These are phyloP conservation scores for Oehlia diaphana DNA, from an alignment of 192 early-diverging fungal genomes.

Conservation along the genomic window DNA sequence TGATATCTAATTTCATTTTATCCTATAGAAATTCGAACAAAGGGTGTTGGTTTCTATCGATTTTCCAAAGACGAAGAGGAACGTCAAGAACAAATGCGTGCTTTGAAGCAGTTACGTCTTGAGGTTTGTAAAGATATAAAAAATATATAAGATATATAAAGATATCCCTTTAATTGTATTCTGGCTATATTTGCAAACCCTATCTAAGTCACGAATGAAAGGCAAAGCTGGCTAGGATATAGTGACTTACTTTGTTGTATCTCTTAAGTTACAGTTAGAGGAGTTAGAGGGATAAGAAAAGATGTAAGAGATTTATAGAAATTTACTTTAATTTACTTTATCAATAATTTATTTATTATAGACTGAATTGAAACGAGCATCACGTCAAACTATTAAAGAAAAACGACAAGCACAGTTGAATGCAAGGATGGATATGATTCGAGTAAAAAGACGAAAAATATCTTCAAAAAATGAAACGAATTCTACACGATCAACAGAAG, in stretches of 20 bases:
- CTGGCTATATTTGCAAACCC: no score
- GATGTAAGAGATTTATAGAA: neutral
- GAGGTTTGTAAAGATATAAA: slow-evolving; percentile 35
- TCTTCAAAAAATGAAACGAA: neutral
- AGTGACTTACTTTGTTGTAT: no score
- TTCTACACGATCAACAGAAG: neutral
- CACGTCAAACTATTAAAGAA: slow-evolving; percentile 30
- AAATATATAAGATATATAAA: no score
- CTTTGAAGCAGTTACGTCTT: slow-evolving; percentile 54
- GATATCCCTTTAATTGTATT: no score
- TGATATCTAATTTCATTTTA: neutral
- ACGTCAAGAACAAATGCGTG: slow-evolving; percentile 60
- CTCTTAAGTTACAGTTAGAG: no score
- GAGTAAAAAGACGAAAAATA: slow-evolving; percentile 15
- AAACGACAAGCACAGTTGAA: slow-evolving; percentile 41
- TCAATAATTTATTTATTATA: slow-evolving; percentile 5
- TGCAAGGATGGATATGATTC: slow-evolving; percentile 41
- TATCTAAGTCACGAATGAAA: no score
- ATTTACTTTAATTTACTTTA: neutral
- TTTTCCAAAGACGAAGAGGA: slow-evolving; percentile 67
- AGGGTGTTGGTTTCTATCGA: slow-evolving; percentile 68
- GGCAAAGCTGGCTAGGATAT: no score
- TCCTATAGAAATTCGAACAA: slow-evolving; percentile 56
- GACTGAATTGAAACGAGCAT: slow-evolving; percentile 41
- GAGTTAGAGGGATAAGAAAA: no score